Conservation (phyloP, 2,329 filamentous ascomycete species). For the Didymella pinodella region DNA sequence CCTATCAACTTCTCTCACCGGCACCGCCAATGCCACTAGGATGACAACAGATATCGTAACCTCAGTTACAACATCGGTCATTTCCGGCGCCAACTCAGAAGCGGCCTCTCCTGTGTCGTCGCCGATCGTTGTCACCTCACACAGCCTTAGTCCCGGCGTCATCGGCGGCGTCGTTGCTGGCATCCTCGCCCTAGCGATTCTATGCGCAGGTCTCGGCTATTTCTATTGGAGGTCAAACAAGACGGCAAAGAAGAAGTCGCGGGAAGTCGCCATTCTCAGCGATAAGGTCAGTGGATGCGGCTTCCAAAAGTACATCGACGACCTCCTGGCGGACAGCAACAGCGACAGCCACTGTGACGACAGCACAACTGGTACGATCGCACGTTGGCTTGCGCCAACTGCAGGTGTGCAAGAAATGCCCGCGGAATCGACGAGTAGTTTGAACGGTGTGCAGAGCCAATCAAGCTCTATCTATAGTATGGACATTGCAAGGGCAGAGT, state of each 20-base stretch:
- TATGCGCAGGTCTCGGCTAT: conserved; percentile 7
- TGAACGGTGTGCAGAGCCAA: not conserved
- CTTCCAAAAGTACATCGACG: conserved; percentile 17
- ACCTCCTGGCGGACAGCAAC: conserved; percentile 8
- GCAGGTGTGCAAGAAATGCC: not conserved
- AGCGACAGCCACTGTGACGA: not conserved
- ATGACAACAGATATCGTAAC: not conserved
- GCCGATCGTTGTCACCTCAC: not conserved
- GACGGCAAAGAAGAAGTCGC: conserved; percentile 15
- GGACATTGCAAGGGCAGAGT: conserved; percentile 1
- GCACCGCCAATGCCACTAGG: not conserved
- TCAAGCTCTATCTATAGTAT: conserved; percentile 4
- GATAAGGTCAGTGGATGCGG: conserved; percentile 19
- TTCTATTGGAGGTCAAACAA: conserved; percentile 17
- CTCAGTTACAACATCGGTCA: not conserved
- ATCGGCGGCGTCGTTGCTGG: not conserved
- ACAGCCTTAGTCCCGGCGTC: not conserved
- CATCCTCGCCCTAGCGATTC: not conserved
- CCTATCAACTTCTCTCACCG: not conserved
- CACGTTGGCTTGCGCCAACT: not conserved
- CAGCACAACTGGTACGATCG: not conserved
- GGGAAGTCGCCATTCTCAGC: conserved; percentile 15
- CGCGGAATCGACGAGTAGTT: not conserved
- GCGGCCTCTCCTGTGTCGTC: not conserved
- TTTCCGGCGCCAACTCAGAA: not conserved